phyloP scores from a whole-genome alignment of 2,329 filamentous ascomycete species.

The Periconia sp. region DNA sequence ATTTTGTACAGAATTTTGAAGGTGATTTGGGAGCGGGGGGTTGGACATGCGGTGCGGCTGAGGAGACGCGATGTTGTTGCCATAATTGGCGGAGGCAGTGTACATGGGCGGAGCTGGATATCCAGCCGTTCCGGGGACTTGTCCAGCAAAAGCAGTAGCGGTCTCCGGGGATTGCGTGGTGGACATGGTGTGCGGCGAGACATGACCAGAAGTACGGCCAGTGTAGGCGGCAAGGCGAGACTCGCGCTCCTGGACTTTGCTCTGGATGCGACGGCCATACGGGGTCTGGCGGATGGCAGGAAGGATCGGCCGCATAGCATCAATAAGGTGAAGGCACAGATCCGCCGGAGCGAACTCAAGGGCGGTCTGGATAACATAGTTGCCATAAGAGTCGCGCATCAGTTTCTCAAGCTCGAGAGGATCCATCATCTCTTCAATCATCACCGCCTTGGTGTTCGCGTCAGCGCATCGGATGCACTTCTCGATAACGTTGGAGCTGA shows the following conservation, averaged over 20 bases:
- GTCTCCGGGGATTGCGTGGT: slow-evolving; percentile 30
- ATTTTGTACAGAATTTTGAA: slow-evolving; percentile 47
- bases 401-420: slow-evolving; percentile 84
- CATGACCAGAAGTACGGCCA: slow-evolving; percentile 35
- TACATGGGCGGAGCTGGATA: slow-evolving; percentile 41
- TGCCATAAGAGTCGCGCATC: slow-evolving; percentile 90
- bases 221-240: slow-evolving; percentile 39
- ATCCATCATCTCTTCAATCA: slow-evolving; percentile 81
- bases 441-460: slow-evolving; percentile 73
- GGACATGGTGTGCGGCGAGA: slow-evolving; percentile 33
- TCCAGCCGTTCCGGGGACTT: slow-evolving; percentile 21
- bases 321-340: slow-evolving; percentile 67
- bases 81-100: slow-evolving; percentile 42
- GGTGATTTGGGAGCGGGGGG: slow-evolving; percentile 41
- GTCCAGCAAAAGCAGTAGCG: slow-evolving; percentile 22
- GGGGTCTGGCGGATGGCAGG: slow-evolving; percentile 87
- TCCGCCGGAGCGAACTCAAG: slow-evolving; percentile 46
- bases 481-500: slow-evolving; percentile 98
- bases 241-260: slow-evolving; percentile 75
- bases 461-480: slow-evolving; percentile 85
- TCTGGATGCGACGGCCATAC: slow-evolving; percentile 90
- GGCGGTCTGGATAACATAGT: slow-evolving; percentile 98
- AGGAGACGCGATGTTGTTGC: slow-evolving; percentile 43
- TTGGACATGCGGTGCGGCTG: slow-evolving; percentile 47
- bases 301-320: slow-evolving; percentile 83